phyloP scores from a whole-genome alignment of 257 asterid genomes.

The Datura wrightii region DNA sequence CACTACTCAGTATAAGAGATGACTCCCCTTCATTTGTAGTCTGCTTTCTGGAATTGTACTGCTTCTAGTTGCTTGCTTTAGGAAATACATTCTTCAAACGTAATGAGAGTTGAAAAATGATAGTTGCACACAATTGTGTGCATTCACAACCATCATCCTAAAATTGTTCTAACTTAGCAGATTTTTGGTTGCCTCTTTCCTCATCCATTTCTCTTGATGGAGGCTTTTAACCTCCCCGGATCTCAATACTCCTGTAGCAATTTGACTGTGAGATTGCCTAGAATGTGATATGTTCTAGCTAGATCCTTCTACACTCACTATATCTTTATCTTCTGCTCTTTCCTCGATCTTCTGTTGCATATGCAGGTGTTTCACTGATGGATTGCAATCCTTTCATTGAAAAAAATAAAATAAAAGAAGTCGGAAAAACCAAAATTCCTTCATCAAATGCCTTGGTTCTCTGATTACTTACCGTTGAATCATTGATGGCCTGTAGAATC shows the following conservation, averaged over 20 bases:
- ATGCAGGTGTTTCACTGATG: neutral
- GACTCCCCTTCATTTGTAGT: neutral
- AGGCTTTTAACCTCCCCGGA: slow-evolving; percentile 9
- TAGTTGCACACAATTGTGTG: neutral
- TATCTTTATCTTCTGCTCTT: neutral
- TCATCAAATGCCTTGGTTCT: neutral
- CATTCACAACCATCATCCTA: neutral
- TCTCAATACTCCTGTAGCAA: neutral
- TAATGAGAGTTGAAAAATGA: slow-evolving; percentile 5
- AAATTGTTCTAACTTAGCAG: neutral
- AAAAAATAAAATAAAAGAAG: neutral
- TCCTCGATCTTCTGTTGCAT: neutral
- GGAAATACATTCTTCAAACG: neutral
- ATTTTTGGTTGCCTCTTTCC: neutral
- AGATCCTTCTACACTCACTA: neutral
- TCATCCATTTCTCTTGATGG: neutral
- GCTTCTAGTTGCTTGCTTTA: neutral
- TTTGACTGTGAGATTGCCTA: neutral
- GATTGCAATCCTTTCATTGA: neutral
- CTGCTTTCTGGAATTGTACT: neutral
- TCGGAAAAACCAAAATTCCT: neutral
- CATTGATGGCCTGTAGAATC: neutral
- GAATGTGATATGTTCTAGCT: neutral
- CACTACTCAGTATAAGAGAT: neutral
- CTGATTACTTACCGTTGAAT: neutral